phyloP scores from a whole-genome alignment of 805 yeast species.

The Candida ponderosae region DNA sequence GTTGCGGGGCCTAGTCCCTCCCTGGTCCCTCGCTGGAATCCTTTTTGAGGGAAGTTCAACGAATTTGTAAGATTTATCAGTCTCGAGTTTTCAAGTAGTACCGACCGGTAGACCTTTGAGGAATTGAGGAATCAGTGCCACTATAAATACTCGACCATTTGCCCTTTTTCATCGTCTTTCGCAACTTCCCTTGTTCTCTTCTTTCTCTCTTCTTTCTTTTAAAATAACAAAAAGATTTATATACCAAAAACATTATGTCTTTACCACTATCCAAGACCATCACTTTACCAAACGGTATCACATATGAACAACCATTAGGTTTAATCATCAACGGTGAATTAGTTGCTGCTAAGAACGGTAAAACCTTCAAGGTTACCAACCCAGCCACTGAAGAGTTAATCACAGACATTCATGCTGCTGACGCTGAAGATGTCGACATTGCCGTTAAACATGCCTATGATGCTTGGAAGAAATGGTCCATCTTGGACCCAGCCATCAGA shows the following conservation, averaged over 20 bases:
- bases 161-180: neutral
- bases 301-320: constrained; percentile 54
- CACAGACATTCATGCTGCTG: constrained; percentile 44
- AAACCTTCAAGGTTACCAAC: constrained; percentile 46
- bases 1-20: too few relatives aligned
- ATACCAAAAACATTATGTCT: constrained; percentile 1
- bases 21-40: neutral
- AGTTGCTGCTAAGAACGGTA: constrained; percentile 44
- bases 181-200: too few relatives aligned
- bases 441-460: constrained; percentile 59
- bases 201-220: neutral
- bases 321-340: constrained; percentile 59
- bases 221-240: neutral
- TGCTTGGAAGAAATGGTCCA: constrained; percentile 52
- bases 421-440: constrained; percentile 39
- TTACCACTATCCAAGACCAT: constrained; percentile 16
- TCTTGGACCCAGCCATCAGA: constrained; percentile 37
- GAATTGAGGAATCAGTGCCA: too few relatives aligned
- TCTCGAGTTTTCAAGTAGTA: too few relatives aligned
- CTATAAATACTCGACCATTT: neutral
- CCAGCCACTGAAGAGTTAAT: constrained; percentile 59
- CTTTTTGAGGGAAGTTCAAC: neutral
- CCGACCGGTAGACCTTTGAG: too few relatives aligned
- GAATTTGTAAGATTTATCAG: too few relatives aligned
- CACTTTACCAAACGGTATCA: constrained; percentile 48